phyloP scores from a whole-genome alignment of 2,329 filamentous ascomycete genomes.

The Botrytis tulipae region DNA sequence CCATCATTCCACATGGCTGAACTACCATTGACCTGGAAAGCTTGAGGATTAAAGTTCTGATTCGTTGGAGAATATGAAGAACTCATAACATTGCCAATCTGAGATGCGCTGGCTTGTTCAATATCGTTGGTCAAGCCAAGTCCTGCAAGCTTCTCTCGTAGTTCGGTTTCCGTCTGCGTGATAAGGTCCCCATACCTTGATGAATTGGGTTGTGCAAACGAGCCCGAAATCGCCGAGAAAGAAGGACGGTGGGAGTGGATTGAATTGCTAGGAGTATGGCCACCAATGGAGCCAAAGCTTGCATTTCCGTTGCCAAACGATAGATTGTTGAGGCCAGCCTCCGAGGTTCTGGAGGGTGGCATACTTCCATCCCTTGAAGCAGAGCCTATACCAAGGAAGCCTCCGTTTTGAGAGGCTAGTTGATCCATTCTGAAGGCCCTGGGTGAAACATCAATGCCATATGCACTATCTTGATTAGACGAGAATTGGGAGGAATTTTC shows the following conservation, averaged over 20 bases:
- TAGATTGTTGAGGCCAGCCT: constrained; percentile 41
- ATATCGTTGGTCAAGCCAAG: constrained; percentile 31
- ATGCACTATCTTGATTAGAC: constrained; percentile 27
- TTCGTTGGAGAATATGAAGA: constrained; percentile 34
- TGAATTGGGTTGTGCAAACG: constrained; percentile 48
- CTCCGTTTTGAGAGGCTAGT: constrained; percentile 42
- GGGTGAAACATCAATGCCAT: constrained; percentile 31
- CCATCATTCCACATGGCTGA: constrained; percentile 36
- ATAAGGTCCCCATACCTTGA: constrained; percentile 34
- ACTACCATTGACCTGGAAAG: constrained; percentile 28
- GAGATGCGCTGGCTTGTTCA: constrained; percentile 29
- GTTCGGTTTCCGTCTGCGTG: constrained; percentile 31
- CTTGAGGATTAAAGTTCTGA: constrained; percentile 30
- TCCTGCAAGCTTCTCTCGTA: constrained; percentile 35
- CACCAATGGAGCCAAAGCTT: constrained; percentile 35
- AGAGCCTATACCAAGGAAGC: constrained; percentile 47
- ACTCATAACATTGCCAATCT: constrained; percentile 25
- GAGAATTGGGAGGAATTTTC: constrained; percentile 33
- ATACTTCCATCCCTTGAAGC: constrained; percentile 54
- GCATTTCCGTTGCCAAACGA: constrained; percentile 29
- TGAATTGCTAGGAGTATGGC: constrained; percentile 46
- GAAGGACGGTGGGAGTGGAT: constrained; percentile 49
- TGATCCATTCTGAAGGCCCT: constrained; percentile 29
- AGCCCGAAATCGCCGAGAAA: constrained; percentile 46
- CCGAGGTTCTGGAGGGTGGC: constrained; percentile 55